These are phyloP conservation scores for Epichloe uncinata DNA, from an alignment of 2,329 filamentous ascomycete genomes.

Conservation along the genomic window DNA sequence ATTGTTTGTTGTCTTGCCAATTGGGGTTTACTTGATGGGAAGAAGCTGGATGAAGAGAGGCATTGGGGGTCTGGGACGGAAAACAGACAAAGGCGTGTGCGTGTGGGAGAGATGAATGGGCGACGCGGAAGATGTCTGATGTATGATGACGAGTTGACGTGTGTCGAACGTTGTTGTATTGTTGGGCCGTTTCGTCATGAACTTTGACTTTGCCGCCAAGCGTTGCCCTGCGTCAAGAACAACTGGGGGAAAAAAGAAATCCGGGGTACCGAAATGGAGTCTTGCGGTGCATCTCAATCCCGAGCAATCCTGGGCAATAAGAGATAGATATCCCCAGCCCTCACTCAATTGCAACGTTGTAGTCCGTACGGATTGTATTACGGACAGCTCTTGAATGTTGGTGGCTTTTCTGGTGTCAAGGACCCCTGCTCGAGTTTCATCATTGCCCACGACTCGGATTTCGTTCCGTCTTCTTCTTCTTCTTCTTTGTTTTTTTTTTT, in stretches of 20 bases:
- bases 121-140: no score
- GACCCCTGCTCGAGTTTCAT: neutral
- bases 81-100: neutral
- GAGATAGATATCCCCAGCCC: neutral
- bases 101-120: no score
- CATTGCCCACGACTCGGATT: neutral
- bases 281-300: no score
- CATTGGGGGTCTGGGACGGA: neutral
- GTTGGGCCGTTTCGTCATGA: no score
- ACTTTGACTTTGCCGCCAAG: neutral
- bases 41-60: neutral
- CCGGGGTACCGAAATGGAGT: no score
- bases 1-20: conserved; percentile 2
- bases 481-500: no score
- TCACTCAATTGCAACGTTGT: neutral
- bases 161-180: no score
- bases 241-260: no score
- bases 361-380: no score
- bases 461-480: neutral
- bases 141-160: neutral
- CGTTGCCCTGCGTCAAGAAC: no score
- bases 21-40: no score
- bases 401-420: neutral
- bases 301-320: no score
- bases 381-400: neutral